A percentile compares a stretch with the other conserved stretches of the same genome.
Evolutionary conservation across 495 filamentous ascomycete species (phyloP).

Genomic region (Glarea lozoyensis): DNA sequence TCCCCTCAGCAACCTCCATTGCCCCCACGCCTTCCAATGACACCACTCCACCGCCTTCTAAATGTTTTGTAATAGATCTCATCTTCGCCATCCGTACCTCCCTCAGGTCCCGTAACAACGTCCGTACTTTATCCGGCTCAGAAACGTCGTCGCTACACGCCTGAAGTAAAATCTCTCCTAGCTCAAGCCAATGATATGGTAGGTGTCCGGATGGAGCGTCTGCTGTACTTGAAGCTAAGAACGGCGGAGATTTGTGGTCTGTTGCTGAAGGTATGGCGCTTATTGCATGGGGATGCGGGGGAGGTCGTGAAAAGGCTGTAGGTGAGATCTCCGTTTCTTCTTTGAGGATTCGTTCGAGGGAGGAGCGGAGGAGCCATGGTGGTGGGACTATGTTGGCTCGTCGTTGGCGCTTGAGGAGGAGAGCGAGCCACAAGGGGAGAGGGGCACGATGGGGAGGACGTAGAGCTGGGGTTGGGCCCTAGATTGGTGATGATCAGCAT

Average conservation of each 20-base stretch:
- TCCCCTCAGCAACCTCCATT: slow-evolving; percentile 82
- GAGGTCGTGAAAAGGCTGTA: slow-evolving; percentile 63
- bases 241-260: slow-evolving; percentile 43
- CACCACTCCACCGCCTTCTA: slow-evolving; percentile 67
- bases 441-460: slow-evolving; percentile 71
- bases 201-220: slow-evolving; percentile 54
- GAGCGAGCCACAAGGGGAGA: slow-evolving; percentile 92
- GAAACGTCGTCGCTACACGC: slow-evolving; percentile 79
- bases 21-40: slow-evolving; percentile 77
- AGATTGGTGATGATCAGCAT: not conserved
- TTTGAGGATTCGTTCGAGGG: slow-evolving; percentile 66
- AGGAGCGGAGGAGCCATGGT: slow-evolving; percentile 69
- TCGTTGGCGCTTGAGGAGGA: slow-evolving; percentile 89
- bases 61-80: slow-evolving; percentile 56
- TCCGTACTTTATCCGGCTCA: slow-evolving; percentile 62
- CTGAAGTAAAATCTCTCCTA: slow-evolving; percentile 76
- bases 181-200: slow-evolving; percentile 91
- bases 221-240: slow-evolving; percentile 50
- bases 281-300: slow-evolving; percentile 43
- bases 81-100: slow-evolving; percentile 89
- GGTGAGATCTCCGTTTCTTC: slow-evolving; percentile 61
- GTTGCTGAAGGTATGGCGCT: slow-evolving; percentile 5
- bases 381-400: slow-evolving; percentile 91
- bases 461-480: slow-evolving; percentile 73
- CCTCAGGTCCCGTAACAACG: slow-evolving; percentile 69